phyloP scores from a whole-genome alignment of 2,329 filamentous ascomycete species.

The Trichophaea hybrida region DNA sequence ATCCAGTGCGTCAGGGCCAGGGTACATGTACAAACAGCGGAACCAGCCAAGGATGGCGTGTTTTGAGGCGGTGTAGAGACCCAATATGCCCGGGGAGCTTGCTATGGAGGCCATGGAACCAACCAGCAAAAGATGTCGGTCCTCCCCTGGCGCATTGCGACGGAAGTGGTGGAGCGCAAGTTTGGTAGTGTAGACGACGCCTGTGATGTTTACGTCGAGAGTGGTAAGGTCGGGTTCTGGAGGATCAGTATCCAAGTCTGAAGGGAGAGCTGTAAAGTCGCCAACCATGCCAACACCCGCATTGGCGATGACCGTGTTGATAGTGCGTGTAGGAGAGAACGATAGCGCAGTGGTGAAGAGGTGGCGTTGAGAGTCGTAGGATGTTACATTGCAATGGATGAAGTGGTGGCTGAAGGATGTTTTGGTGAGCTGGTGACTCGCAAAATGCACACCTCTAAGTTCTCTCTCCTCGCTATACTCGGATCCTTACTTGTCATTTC shows the following conservation, averaged over 20 bases:
- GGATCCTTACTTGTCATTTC: slow-evolving; percentile 30
- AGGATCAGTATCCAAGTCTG: slow-evolving; percentile 33
- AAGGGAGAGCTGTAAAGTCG: slow-evolving; percentile 30
- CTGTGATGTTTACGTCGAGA: slow-evolving; percentile 48
- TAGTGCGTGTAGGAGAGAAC: slow-evolving; percentile 34
- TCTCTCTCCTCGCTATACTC: neutral
- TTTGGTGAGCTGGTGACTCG: neutral
- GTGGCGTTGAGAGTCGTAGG: slow-evolving; percentile 48
- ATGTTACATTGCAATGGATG: slow-evolving; percentile 49
- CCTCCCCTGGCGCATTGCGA: slow-evolving; percentile 35
- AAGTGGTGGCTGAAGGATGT: slow-evolving; percentile 35
- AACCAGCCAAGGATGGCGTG: slow-evolving; percentile 53
- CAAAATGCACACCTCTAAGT: neutral
- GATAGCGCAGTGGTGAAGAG: slow-evolving; percentile 46
- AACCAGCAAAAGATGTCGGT: slow-evolving; percentile 48
- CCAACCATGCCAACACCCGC: slow-evolving; percentile 43
- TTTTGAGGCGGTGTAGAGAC: slow-evolving; percentile 48
- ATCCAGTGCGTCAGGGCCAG: slow-evolving; percentile 3
- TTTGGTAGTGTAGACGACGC: slow-evolving; percentile 50
- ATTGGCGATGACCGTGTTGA: slow-evolving; percentile 37
- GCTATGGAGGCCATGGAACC: slow-evolving; percentile 46
- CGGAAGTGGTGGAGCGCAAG: slow-evolving; percentile 47
- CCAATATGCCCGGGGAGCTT: slow-evolving; percentile 34
- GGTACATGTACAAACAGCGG: slow-evolving; percentile 40
- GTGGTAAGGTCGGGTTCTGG: slow-evolving; percentile 40